Percentiles rank a stretch among this genome's conserved stretches.
Evolutionary conservation across 139 green algal species (phyloP).

Genomic region (Haematococcus sp.): DNA sequence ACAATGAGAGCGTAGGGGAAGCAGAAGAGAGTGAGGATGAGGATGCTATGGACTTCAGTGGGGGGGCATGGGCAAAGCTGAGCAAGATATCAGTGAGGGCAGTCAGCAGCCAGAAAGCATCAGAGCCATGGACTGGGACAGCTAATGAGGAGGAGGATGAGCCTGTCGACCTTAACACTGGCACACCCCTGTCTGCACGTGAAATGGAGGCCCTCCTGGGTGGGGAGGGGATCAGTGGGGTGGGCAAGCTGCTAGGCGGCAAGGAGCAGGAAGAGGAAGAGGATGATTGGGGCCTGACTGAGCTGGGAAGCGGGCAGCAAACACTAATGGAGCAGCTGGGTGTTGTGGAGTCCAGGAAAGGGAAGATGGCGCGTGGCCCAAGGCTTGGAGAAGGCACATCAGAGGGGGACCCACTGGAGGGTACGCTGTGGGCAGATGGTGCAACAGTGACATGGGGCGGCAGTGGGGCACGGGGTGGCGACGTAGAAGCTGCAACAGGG

Average conservation of each 20-base stretch:
- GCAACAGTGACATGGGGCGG: conserved; percentile 46
- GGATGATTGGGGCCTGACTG: conserved; percentile 5
- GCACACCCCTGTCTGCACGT: not conserved
- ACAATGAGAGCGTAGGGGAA: not conserved
- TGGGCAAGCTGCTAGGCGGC: not conserved
- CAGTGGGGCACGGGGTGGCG: conserved; percentile 15
- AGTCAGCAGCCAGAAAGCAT: too few relatives aligned
- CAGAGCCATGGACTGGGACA: too few relatives aligned
- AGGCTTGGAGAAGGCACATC: too few relatives aligned
- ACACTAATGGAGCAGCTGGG: conserved; percentile 16
- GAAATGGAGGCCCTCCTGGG: not conserved
- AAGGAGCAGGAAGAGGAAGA: conserved; percentile 12
- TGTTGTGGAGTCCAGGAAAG: conserved; percentile 10
- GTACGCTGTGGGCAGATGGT: not conserved
- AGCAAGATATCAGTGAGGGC: too few relatives aligned
- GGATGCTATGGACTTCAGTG: conserved; percentile 15
- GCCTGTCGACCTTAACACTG: not conserved
- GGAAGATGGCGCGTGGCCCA: not conserved
- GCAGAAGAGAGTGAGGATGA: not conserved
- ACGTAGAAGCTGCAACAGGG: not conserved
- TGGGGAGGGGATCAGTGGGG: not conserved
- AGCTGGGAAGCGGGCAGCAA: not conserved
- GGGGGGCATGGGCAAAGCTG: too few relatives aligned
- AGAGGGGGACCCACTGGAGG: not conserved
- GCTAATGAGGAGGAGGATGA: not conserved